Evolutionary conservation across 2,329 filamentous ascomycete species (phyloP), one percentile per base, ranked within the genome.

Genomic region (Clarireedia paspali): DNA sequence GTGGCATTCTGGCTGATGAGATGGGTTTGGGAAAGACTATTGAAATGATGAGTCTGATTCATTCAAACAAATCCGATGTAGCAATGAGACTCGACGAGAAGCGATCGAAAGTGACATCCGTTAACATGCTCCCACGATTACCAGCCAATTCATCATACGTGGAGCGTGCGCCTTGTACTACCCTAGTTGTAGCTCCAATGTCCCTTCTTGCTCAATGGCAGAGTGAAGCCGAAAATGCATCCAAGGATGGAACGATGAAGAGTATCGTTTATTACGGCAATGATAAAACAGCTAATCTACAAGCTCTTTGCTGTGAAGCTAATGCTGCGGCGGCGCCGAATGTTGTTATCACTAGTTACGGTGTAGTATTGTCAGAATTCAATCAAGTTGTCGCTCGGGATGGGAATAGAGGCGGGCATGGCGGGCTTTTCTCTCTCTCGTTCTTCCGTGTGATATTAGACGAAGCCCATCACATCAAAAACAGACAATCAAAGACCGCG

Each of bases 1-100:
- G 94, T 46, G 94, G 94, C 5, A 89, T 99, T 56, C 75, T 99
- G 44, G 94, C 94, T 7, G 94, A 99, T 66, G 88, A 97, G 72
- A 99, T 99, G 94, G 94, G 94, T 47, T 77, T 99, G 2, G 94
- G 94, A 36, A 99, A 99, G 74, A 99, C 94, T 0, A 97, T 99
- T 53, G 92, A 99, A 68, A 97, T 99, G 91, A 82, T 99, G 59
- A 94, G 90, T 71, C 75, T 99, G 50, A 81, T 99, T 5, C 94
- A 99, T 69, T 83, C 89, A 0, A 89, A 97, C 68, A 83, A 81
- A 59, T 85, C 83, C 3, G 77, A 85, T 23, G 67, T 75, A 14
- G 74, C 76, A 4, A 65, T 70, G 14, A 66, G 70, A 24, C 68
- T 72, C 20, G 72, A 73, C n/a, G 62, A 66, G 5, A 55, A 30